Base-by-base conservation (phyloP, 257 asterid genomes). In the Jacaranda mimosifolia region DNA sequence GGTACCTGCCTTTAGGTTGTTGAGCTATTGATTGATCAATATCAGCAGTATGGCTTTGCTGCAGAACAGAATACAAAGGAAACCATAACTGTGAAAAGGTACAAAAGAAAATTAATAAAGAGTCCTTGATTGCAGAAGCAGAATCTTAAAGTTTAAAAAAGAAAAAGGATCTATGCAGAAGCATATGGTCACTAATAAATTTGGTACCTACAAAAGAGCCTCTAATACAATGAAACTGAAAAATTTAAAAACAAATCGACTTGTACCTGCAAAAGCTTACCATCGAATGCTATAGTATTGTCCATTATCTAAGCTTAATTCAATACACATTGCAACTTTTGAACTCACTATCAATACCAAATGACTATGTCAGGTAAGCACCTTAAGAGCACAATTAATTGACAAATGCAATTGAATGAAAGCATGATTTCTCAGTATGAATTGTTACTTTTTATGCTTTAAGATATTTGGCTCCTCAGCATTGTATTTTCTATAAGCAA, bases 51-150 rank as follows among this genome's bases (percentile, higher is more conserved):
- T 66, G 80, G 70, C 69, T 52, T 49, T 72, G 88, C 14, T 59
- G 93, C 70, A 95, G 92, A 63, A 95, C 89, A 7, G 96, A 83
- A 82, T 88, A 90, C 76, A 96, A 79, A 9, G 99, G 98, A 77
- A 93, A 93, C 98, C 98, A 96, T 46, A 95, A 88, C 94, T 89
- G 92, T 71, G 74, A 62, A 65, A 9, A 67, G 53, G 67, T 19
- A 35, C 4, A 9, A 48, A 32, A 56, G 42, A 63, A 35, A 55
- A 46, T 71, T 52, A 72, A 75, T 63, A 72, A 64, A 40, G 52
- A 48, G 65, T 39, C 35, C 19, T 26, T 26, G 5, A 58, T 39
- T 35, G 67, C 59, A 49, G 4, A 68, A 48, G 32, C 18, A 4
- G 17, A 36, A 65, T 45, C 17, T 35, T 18, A 35, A n/a, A n/a